Evolutionary conservation across 495 filamentous ascomycete species (phyloP), one percentile per base, ranked within the genome.

Genomic region (Trichoderma virens): DNA sequence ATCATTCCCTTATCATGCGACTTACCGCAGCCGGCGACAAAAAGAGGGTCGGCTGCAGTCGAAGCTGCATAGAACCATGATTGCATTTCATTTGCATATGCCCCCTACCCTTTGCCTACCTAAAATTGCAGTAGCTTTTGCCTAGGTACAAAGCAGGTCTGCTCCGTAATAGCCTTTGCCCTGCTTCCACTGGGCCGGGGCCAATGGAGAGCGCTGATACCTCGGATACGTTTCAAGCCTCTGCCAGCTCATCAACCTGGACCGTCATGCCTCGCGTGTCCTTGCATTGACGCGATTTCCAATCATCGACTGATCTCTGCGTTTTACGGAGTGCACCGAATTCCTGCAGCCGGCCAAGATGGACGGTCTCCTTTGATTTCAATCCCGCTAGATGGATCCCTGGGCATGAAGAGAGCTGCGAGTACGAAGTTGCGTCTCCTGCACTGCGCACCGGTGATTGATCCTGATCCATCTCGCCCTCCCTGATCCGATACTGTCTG

Each of bases 211-310:
- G 18, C 25, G n/a, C 25, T 28, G 11, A 25, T 56, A 30, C 51
- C 51, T 56, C 51, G 51, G 51, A 56, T 30, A 25, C 51, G 16
- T 56, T 13, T 18, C 51, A 56, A 56, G 51, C 51, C 51, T 30
- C 51, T 56, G 25, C 51, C 51, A 56, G 51, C 51, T 56, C 51
- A 56, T 30, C 51, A 30, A 56, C 51, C 51, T 47, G 4, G 43
- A 18, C 51, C 25, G 27, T 31, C 51, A 56, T 56, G 51, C 16
- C 51, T 27, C 3, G 9, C 16, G 13, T 27, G 51, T 25, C 27
- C 25, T 30, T 56, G 51, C 51, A 31, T 28, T 13, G 51, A 56
- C 25, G 27, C 25, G 23, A 30, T 28, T 30, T 28, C 11, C 51
- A 27, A 56, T 13, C 51, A 56, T 56, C 27, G 25, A 28, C 27